Percentiles rank a stretch among this genome's conserved stretches.
Evolutionary conservation across 768 basidiomycete species (phyloP).

Genomic region (Sutorius australiensis): DNA sequence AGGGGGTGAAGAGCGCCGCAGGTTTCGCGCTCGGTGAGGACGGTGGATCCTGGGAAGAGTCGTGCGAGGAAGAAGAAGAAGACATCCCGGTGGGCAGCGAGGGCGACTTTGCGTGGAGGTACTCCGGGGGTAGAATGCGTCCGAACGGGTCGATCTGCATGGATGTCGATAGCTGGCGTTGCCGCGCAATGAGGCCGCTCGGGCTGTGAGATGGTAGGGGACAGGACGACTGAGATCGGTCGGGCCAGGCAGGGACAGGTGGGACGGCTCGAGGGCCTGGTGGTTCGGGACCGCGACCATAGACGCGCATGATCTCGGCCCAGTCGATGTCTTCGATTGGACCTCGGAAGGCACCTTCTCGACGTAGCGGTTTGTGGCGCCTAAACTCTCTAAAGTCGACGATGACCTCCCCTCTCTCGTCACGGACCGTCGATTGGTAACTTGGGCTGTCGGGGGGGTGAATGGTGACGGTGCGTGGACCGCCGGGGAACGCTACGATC

Average conservation of each 20-base stretch:
- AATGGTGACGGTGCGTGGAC: constrained; percentile 21
- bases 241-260: constrained; percentile 9
- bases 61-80: neutral
- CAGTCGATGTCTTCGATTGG: constrained; percentile 6
- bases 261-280: neutral
- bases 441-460: constrained; percentile 16
- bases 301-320: constrained; percentile 4
- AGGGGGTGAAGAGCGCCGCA: neutral
- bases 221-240: neutral
- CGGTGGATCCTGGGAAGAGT: neutral
- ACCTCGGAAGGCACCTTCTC: constrained; percentile 21
- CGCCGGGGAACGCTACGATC: constrained; percentile 17
- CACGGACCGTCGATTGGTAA: constrained; percentile 13
- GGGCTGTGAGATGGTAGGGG: neutral
- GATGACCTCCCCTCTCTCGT: constrained; percentile 16
- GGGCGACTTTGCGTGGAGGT: neutral
- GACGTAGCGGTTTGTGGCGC: constrained; percentile 10
- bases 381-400: constrained; percentile 12
- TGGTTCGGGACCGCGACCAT: constrained; percentile 13
- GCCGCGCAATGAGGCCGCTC: constrained; percentile 7
- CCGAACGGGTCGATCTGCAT: constrained; percentile 11
- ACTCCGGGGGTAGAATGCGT: constrained; percentile 3
- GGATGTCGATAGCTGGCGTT: constrained; percentile 1
- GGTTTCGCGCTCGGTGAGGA: neutral
- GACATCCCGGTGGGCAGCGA: neutral